A percentile compares a stretch with the other conserved stretches of the same genome.
Evolutionary conservation across 2,329 filamentous ascomycete genomes (phyloP).

Genomic region (Ophiostoma australiae): DNA sequence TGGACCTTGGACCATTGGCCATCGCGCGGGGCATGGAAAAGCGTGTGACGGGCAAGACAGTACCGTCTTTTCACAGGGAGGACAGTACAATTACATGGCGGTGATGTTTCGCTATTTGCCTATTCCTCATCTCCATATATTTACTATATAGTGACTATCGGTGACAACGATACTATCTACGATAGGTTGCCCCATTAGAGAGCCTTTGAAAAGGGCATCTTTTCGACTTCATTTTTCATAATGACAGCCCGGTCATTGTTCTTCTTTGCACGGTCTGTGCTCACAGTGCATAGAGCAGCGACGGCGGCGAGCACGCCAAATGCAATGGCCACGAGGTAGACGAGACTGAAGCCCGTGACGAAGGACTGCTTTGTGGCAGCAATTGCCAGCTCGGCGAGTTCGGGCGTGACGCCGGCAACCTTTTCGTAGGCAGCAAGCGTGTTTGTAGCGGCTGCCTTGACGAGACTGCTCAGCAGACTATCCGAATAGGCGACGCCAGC

Average conservation of each 20-base stretch:
- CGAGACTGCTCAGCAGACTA: conserved; percentile 27
- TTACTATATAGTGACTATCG: too few relatives aligned
- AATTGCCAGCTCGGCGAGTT: conserved; percentile 30
- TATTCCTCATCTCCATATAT: too few relatives aligned
- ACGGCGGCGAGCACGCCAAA: conserved; percentile 33
- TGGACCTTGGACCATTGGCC: not conserved
- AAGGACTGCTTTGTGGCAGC: conserved; percentile 34
- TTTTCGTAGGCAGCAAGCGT: conserved; percentile 34
- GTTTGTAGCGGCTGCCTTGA: conserved; percentile 33
- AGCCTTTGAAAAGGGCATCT: not conserved
- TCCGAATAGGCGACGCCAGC: not conserved
- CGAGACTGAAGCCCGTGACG: conserved; percentile 35
- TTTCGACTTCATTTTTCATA: conserved; percentile 30
- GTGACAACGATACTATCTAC: too few relatives aligned
- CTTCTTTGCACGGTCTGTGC: conserved; percentile 34
- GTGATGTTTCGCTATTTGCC: not conserved
- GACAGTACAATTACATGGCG: not conserved
- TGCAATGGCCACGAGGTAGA: conserved; percentile 35
- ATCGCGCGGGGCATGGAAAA: not conserved
- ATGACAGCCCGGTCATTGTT: conserved; percentile 31
- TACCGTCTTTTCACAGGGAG: not conserved
- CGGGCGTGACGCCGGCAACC: conserved; percentile 32
- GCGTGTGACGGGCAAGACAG: not conserved
- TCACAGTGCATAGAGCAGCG: conserved; percentile 32
- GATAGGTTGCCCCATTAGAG: not conserved